phyloP scores from a whole-genome alignment of 495 filamentous ascomycete genomes.

The Penicillium parvum region DNA sequence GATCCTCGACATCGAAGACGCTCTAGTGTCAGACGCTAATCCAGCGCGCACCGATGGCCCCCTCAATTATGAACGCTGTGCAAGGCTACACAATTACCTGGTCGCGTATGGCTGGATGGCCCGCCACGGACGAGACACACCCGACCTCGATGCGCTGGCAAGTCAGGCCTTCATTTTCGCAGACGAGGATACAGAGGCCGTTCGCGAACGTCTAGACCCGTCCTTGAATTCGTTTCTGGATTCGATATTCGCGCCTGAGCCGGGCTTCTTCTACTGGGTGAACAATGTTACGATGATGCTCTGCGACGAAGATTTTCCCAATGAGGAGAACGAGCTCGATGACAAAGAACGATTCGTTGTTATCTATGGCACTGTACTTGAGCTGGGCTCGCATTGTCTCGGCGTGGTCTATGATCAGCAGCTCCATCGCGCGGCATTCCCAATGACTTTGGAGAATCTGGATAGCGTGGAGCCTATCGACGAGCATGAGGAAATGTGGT shows the following conservation, averaged over 20 bases:
- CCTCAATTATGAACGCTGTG: slow-evolving; percentile 37
- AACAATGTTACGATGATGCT: slow-evolving; percentile 4
- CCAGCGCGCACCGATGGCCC: slow-evolving; percentile 23
- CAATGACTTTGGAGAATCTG: slow-evolving; percentile 5
- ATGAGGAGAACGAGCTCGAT: slow-evolving; percentile 14
- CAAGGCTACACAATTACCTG: slow-evolving; percentile 40
- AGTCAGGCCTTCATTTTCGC: background rate
- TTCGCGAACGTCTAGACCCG: slow-evolving; percentile 19
- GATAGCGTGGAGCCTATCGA: slow-evolving; percentile 14
- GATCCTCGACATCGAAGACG: slow-evolving; percentile 20
- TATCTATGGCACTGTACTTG: slow-evolving; percentile 10
- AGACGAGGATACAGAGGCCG: slow-evolving; percentile 3
- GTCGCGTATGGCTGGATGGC: slow-evolving; percentile 31
- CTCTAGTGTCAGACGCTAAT: slow-evolving; percentile 25
- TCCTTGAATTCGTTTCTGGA: slow-evolving; percentile 27
- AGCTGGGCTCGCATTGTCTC: slow-evolving; percentile 9
- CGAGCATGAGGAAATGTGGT: slow-evolving; percentile 28
- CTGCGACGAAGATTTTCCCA: slow-evolving; percentile 6
- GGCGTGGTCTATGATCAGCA: slow-evolving; percentile 21
- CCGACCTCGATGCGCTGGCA: slow-evolving; percentile 15
- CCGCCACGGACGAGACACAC: slow-evolving; percentile 10
- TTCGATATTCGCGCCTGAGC: slow-evolving; percentile 13
- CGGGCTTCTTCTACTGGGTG: slow-evolving; percentile 25
- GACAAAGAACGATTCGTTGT: slow-evolving; percentile 18
- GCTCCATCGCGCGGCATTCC: slow-evolving; percentile 11